phyloP scores from a whole-genome alignment of 176 grass and related monocot species.

The Musa schizocarpa region DNA sequence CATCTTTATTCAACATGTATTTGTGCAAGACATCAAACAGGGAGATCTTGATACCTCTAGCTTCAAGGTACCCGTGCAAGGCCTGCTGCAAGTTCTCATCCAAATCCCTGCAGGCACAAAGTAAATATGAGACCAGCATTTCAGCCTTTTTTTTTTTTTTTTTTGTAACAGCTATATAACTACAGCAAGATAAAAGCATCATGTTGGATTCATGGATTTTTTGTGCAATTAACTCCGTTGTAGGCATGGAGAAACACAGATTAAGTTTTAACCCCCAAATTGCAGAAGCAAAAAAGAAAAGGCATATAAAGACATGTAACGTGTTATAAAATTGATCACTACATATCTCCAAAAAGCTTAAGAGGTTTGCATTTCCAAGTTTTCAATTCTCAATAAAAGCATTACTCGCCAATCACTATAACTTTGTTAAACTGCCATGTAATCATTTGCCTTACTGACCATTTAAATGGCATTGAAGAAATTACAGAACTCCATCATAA shows the following conservation, averaged over 20 bases:
- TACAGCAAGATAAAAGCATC: neutral
- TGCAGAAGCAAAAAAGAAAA: neutral
- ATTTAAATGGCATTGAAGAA: too few species aligned
- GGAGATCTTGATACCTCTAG: constrained; percentile 56
- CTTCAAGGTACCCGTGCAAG: constrained; percentile 64
- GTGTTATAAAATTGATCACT: too few species aligned
- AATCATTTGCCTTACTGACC: neutral
- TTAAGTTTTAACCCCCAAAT: too few species aligned
- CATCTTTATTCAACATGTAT: constrained; percentile 89
- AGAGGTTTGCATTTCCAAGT: neutral
- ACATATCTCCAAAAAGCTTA: neutral
- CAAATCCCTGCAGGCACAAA: constrained; percentile 39
- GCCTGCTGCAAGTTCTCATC: constrained; percentile 76
- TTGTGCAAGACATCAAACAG: constrained; percentile 56
- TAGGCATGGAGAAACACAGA: too few species aligned
- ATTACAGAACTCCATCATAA: too few species aligned
- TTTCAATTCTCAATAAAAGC: neutral
- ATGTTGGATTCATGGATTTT: too few species aligned
- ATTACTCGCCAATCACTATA: neutral
- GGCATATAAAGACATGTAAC: neutral
- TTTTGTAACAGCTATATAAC: too few species aligned
- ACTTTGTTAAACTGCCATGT: neutral
- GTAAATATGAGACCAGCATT: neutral
- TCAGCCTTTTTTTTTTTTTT: neutral
- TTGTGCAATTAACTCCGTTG: too few species aligned